Base-by-base conservation (phyloP, 2,329 filamentous ascomycete species). In the Trichophyton verrucosum region DNA sequence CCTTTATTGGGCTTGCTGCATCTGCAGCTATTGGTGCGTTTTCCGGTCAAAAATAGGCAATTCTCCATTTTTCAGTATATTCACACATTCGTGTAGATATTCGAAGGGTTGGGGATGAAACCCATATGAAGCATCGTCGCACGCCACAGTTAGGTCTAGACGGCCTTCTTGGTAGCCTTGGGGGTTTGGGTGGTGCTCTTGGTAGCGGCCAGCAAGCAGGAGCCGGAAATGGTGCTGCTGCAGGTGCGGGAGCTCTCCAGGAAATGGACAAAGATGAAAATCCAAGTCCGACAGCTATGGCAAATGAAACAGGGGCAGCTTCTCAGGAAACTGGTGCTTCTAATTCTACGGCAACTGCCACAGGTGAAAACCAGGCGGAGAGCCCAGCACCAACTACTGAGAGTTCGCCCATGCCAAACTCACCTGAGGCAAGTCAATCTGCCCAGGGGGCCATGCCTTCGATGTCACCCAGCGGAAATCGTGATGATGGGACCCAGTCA, bases 1-100 rank as follows among this genome's bases (percentile, higher is more conserved):
- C 58, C 40, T 63, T 42, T 36, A 24, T 38, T 24, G 57, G 59
- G 20, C 42, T 63, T 22, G 62, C 47, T 17, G 56, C 62, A 3
- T 61, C 62, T 3, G 60, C 30, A 6, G 60, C 62, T 22, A 63
- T 63, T 60, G 47, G 62, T 63, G 46, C 36, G 57, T 47, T 47
- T 27, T 30, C 27, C 9, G 4, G 27, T 53, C 9, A 47, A 11
- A 7, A 53, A 4, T 24, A 30, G 24, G 9, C 9, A 3, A 38
- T 38, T 38, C 22, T 6, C 15, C 22, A 4, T 8, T 53, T 1
- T 53, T 53, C 27, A 30, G 27, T 51, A 53, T n/a, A 22, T 24
- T 53, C 22, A 53, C 22, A 30, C n/a, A 22, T 53, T 2, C 15
- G 9, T 53, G n/a, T n/a, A 53, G 49, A 53, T 30, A 22, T 20